Base-by-base conservation (phyloP, 352 stramenopile genomes). In the Labyrinthula sp. region DNA sequence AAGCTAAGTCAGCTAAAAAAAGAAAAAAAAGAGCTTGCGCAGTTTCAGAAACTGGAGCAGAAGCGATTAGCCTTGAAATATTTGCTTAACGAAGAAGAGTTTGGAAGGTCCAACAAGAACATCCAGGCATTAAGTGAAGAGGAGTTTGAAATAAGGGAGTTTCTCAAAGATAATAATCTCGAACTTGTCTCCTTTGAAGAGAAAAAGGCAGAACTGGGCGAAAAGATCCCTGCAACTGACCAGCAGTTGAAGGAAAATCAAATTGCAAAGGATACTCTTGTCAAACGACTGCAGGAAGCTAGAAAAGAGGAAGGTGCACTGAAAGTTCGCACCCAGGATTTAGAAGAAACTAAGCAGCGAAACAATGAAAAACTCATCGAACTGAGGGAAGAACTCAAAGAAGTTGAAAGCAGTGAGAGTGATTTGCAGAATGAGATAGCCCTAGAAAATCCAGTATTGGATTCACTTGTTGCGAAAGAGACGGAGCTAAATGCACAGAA, bases 11-110 rank as follows among this genome's bases (percentile, higher is more conserved):
- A 99, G 67, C 67, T 99, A 0, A 77, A 95, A 41, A 79, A 77
- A n/a, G 91, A 99, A 65, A 97, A 97, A 58, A 81, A 95, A 58
- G 88, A 97, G 59, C 67, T 95, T 4, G 68, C 70, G 35, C 69
- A 75, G 45, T 95, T 94, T 58, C 79, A 95, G 62, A 64, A 82
- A 30, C 68, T 95, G 14, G 87, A 99, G 63, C 67, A 81, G 34
- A 72, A 93, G 30, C 71, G 89, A 30, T 77, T 83, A 24, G 87
- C 86, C 20, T 66, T 97, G 5, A 78, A 95, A 64, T 99, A 94
- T 65, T 93, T 82, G 8, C 79, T 97, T 12, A n/a, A 57, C n/a
- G 35, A 45, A 14, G 37, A 38, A 12, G 41, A 56, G 30, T 40
- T 60, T 8, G 37, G 34, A 29, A 8, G 5, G 3, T 26, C 57